Evolutionary conservation across 2,329 filamentous ascomycete species (phyloP), one percentile per base, ranked within the genome.

Genomic region (Septoria linicola): DNA sequence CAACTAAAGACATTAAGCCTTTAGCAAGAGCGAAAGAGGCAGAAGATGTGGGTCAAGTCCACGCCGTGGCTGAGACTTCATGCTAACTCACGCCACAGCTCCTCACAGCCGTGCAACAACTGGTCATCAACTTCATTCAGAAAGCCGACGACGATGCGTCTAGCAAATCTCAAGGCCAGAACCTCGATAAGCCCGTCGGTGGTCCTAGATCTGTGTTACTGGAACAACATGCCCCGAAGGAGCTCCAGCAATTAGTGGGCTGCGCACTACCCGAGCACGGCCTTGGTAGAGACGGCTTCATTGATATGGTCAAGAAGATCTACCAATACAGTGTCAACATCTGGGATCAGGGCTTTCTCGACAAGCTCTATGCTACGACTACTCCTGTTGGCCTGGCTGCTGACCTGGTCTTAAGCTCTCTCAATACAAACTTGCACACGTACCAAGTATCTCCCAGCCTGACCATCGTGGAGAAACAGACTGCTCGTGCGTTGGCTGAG

Each of bases 311-410:
- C 39, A 75, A 83, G 59, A 80, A 83, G 54, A 77, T 96, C 16
- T 76, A 97, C 35, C 78, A 81, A 58, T 90, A 95, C 70, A 93
- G 87, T 65, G 92, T 97, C 66, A 99, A 99, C 72, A 96, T 92
- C n/a, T 97, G 91, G 88, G 88, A 95, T 65, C 91, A 96, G 71
- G 92, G 92, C 8, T 99, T 97, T 71, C 73, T 97, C 65, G 91
- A 96, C 72, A 97, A 99, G 73, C 77, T 97, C 14, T 97, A 96
- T 70, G 83, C 87, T n/a, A 86, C 85, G 58, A 95, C 89, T 32
- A 93, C 93, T 66, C 86, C 92, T 35, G 84, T 92, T 7, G 92
- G 92, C 14, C 80, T 97, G 0, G 83, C 87, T 13, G 86, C 89
- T 1, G 93, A 97, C 64, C 76, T 97, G 51, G 77, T 97, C 7